Base-by-base conservation (phyloP, 2,329 filamentous ascomycete species). In the Leptographium galeiforme region DNA sequence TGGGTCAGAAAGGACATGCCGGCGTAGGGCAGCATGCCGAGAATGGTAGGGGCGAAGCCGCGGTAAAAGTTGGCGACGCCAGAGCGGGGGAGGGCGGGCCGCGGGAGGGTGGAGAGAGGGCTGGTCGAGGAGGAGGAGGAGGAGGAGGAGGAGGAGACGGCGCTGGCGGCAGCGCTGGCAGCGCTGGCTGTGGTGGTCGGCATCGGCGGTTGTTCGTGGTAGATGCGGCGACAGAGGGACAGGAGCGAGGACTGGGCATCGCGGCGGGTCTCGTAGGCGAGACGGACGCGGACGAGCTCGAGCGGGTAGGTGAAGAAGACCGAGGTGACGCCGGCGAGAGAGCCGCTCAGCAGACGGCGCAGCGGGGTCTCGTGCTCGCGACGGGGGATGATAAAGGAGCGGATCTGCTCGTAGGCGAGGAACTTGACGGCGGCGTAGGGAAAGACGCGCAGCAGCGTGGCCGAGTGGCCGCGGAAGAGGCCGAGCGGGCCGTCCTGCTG, bases 351-450 rank as follows among this genome's bases (percentile, higher is more conserved):
- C 49, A 93, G 78, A 12, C 93, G 80, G 50, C 93, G 81, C 33
- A 85, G 67, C 1, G 85, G 78, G 0, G 91, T 97, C 66, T 98
- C 93, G 55, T 94, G 77, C 7, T 83, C 72, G 51, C 75, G 79
- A 40, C 70, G 73, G 1, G 78, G 79, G 57, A 98, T 97, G 36
- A 97, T 64, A 14, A 83, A 63, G 13, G 85, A 81, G 56, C 93
- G 87, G 59, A 96, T 88, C 68, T 98, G 93, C 68, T 98, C 93
- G 71, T 98, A 98, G 47, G 91, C 90, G 44, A 98, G 79, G 64
- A 98, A 98, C 65, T 98, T 98, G 69, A 97, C 95, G 47, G 87
- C 91, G 16, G 91, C 93, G 67, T 98, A 98, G 7, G 93, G 93
- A 62, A 97, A 98, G 58, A 98, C 95, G 58, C 93, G 84, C 51